Percentiles rank a stretch among this genome's conserved stretches.
phyloP scores from a whole-genome alignment of 208 protist species.

The Crithidia thermophila region DNA sequence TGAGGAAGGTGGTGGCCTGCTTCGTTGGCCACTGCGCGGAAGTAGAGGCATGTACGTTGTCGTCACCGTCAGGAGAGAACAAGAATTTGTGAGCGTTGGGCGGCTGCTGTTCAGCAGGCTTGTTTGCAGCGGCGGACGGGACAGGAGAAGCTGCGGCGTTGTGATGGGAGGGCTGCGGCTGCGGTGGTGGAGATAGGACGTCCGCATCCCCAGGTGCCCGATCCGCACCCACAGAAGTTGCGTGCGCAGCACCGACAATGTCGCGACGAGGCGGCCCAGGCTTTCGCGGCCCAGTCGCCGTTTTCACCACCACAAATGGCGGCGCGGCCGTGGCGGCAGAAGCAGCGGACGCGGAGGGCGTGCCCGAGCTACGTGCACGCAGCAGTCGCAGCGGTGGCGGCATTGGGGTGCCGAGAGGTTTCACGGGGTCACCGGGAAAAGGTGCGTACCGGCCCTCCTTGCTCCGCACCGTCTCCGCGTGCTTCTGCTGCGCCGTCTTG shows the following conservation, averaged over 20 bases:
- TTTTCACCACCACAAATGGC: neutral
- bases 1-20: slow-evolving; percentile 5
- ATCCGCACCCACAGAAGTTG: too few relatives aligned
- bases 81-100: too few relatives aligned
- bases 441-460: slow-evolving; percentile 66
- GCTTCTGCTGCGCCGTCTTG: slow-evolving; percentile 66
- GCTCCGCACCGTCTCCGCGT: slow-evolving; percentile 52
- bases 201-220: too few relatives aligned
- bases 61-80: too few relatives aligned
- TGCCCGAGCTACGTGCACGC: neutral
- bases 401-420: slow-evolving; percentile 56
- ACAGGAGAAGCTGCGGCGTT: neutral
- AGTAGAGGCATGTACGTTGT: too few relatives aligned
- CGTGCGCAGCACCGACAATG: too few relatives aligned
- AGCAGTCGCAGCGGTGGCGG: slow-evolving; percentile 79
- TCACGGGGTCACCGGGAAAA: slow-evolving; percentile 64
- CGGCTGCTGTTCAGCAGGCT: neutral
- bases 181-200: neutral
- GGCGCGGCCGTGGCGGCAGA: neutral
- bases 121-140: neutral
- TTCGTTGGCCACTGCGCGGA: neutral
- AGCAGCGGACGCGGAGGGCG: too few relatives aligned
- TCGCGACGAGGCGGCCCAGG: too few relatives aligned
- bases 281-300: too few relatives aligned
- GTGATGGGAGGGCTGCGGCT: neutral